phyloP scores from a whole-genome alignment of 768 basidiomycete genomes.

The Chalciporus piperatus region DNA sequence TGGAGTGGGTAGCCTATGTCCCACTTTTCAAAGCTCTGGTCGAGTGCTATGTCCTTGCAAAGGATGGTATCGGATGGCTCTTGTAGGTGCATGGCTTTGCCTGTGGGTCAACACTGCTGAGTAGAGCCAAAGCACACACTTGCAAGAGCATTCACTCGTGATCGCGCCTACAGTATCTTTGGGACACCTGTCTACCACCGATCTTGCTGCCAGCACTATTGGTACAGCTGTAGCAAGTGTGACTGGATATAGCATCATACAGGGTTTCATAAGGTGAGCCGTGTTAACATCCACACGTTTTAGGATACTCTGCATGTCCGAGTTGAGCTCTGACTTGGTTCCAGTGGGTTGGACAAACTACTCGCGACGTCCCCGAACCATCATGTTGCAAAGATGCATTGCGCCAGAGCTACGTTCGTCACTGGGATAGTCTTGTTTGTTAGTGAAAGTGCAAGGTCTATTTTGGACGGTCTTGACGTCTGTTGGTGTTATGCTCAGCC shows the following conservation, averaged over 20 bases:
- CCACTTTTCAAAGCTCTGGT: slow-evolving; percentile 7
- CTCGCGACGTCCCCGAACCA: slow-evolving; percentile 12
- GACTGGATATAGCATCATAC: slow-evolving; percentile 43
- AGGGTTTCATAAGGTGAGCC: slow-evolving; percentile 37
- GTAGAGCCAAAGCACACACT: slow-evolving; percentile 9
- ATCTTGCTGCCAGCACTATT: slow-evolving; percentile 50
- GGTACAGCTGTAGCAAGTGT: slow-evolving; percentile 40
- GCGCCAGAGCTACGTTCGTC: slow-evolving; percentile 19
- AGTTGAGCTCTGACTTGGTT: slow-evolving; percentile 12
- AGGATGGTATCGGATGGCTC: slow-evolving; percentile 18
- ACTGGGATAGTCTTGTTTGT: slow-evolving; percentile 25
- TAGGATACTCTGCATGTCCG: background rate
- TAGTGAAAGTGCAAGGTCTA: background rate
- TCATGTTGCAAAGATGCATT: slow-evolving; percentile 15
- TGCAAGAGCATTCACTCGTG: slow-evolving; percentile 25
- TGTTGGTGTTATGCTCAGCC: slow-evolving; percentile 7
- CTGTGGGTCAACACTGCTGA: background rate
- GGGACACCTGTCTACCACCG: slow-evolving; percentile 52
- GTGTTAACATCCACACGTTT: background rate
- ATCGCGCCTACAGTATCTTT: slow-evolving; percentile 36
- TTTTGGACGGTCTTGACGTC: background rate
- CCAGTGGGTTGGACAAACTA: slow-evolving; percentile 20
- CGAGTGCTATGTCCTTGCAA: slow-evolving; percentile 24
- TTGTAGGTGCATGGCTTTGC: slow-evolving; percentile 14
- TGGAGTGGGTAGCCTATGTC: slow-evolving; percentile 5